Percentiles rank a stretch among this genome's conserved stretches.
These are phyloP conservation scores for Brachypodium distachyon DNA, from an alignment of 202 grass and related monocot genomes.

Conservation along the genomic window DNA sequence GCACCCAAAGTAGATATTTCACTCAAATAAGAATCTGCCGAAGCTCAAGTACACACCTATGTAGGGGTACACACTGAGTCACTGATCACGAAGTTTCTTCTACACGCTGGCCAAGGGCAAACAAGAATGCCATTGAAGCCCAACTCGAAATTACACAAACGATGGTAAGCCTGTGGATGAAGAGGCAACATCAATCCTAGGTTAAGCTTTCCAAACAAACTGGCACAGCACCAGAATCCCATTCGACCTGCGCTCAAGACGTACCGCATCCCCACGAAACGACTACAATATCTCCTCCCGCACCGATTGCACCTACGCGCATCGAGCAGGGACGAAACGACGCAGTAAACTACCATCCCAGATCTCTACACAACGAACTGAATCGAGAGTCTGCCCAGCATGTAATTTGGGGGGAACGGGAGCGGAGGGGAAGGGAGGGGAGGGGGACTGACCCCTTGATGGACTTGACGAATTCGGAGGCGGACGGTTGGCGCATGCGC, in stretches of 20 bases:
- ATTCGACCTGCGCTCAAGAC: not conserved
- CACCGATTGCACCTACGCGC: not conserved
- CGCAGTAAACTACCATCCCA: not conserved
- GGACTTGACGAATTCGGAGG: conserved; percentile 87
- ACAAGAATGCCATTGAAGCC: not conserved
- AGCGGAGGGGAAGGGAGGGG: not conserved
- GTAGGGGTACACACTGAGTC: not conserved
- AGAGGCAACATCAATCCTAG: not conserved
- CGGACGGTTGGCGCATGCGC: conserved; percentile 94
- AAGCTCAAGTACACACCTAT: not conserved
- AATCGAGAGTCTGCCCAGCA: not conserved
- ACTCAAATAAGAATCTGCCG: not conserved
- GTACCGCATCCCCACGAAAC: not conserved
- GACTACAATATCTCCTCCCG: not conserved
- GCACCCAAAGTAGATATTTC: not conserved
- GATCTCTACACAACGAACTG: conserved; percentile 16
- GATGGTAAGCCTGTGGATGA: not conserved
- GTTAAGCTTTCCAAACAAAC: not conserved
- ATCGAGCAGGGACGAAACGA: not conserved
- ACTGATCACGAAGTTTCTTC: not conserved
- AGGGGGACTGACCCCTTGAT: conserved; percentile 61
- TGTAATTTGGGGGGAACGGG: not conserved
- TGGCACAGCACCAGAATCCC: not conserved
- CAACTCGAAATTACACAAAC: not conserved
- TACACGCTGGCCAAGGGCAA: not conserved